Evolutionary conservation across 2,329 filamentous ascomycete genomes (phyloP).

Genomic region (Periconia digitata): DNA sequence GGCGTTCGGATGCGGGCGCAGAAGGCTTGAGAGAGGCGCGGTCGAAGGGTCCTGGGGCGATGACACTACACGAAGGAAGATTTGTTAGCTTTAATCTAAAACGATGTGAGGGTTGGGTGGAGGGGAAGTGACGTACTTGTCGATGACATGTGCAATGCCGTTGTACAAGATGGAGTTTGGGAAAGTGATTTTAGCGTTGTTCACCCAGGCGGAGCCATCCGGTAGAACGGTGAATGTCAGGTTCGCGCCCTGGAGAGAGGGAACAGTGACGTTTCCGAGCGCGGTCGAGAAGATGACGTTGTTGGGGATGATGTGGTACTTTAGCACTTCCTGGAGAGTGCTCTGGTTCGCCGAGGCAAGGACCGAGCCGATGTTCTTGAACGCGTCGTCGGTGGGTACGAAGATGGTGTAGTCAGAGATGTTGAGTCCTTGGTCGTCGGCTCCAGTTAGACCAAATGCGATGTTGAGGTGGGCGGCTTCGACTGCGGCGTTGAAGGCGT

Average conservation of each 20-base stretch:
- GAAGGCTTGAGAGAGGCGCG: slow-evolving; percentile 19
- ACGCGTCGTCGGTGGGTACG: slow-evolving; percentile 62
- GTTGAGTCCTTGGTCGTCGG: slow-evolving; percentile 46
- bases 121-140: slow-evolving; percentile 40
- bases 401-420: slow-evolving; percentile 62
- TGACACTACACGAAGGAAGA: slow-evolving; percentile 41
- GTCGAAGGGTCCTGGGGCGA: slow-evolving; percentile 49
- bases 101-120: neutral
- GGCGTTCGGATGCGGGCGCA: slow-evolving; percentile 17
- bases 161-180: slow-evolving; percentile 48
- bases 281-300: slow-evolving; percentile 56
- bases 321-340: slow-evolving; percentile 56
- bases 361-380: slow-evolving; percentile 58
- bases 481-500: slow-evolving; percentile 24
- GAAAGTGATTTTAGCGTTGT: slow-evolving; percentile 45
- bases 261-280: slow-evolving; percentile 47
- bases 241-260: slow-evolving; percentile 37
- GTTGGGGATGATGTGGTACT: slow-evolving; percentile 65
- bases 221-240: slow-evolving; percentile 43
- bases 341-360: slow-evolving; percentile 51
- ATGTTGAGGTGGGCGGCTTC: slow-evolving; percentile 23
- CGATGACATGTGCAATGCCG: slow-evolving; percentile 55
- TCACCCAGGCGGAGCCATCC: slow-evolving; percentile 45
- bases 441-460: slow-evolving; percentile 29
- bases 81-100: neutral